phyloP scores from a whole-genome alignment of 768 basidiomycete species.

The Xanthoconium purpureum region DNA sequence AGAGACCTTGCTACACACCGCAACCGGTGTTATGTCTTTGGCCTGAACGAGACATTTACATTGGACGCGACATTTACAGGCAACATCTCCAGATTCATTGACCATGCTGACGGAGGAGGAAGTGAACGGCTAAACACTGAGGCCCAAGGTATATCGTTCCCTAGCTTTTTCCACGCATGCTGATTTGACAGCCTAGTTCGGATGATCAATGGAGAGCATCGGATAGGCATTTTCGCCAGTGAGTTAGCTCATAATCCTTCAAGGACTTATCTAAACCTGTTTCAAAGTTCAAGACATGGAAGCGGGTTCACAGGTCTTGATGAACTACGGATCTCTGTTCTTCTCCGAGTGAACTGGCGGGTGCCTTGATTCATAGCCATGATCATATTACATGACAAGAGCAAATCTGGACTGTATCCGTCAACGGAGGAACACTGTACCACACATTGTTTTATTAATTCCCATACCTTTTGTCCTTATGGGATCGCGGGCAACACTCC shows the following conservation, averaged over 20 bases:
- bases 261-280: background rate
- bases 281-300: constrained; percentile 38
- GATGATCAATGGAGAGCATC: constrained; percentile 63
- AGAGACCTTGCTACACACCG: constrained; percentile 47
- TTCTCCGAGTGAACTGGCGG: constrained; percentile 28
- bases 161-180: background rate
- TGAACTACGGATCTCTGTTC: constrained; percentile 56
- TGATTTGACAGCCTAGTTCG: constrained; percentile 36
- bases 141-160: constrained; percentile 39
- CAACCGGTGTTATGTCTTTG: constrained; percentile 61
- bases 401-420: background rate
- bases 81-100: constrained; percentile 67
- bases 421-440: background rate
- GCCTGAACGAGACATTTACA: constrained; percentile 42
- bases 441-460: constrained; percentile 3
- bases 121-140: constrained; percentile 38
- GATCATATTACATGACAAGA: background rate
- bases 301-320: constrained; percentile 48
- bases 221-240: constrained; percentile 53
- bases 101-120: constrained; percentile 42
- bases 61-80: constrained; percentile 58
- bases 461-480: background rate
- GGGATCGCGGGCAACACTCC: background rate
- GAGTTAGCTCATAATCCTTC: background rate
- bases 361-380: background rate